Evolutionary conservation across 371 early-diverging fungal genomes (phyloP).

Genomic region (Mortierella sp.): DNA sequence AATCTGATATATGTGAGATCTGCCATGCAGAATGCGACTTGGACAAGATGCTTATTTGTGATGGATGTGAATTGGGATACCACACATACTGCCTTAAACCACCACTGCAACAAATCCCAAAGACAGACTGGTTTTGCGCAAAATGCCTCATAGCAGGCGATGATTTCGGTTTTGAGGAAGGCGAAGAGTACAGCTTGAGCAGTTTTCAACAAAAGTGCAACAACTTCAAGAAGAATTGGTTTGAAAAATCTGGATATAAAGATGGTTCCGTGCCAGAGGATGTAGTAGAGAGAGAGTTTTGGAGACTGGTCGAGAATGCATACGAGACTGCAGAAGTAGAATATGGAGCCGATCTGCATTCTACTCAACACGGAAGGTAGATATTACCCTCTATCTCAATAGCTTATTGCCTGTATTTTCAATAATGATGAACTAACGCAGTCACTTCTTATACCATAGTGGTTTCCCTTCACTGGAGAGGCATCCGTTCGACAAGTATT

Average conservation of each 20-base stretch:
- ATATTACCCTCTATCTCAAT: neutral
- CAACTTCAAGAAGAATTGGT: slow-evolving; percentile 85
- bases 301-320: slow-evolving; percentile 90
- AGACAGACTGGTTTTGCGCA: slow-evolving; percentile 89
- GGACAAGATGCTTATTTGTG: slow-evolving; percentile 85
- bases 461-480: slow-evolving; percentile 82
- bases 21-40: slow-evolving; percentile 70
- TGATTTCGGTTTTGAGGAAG: slow-evolving; percentile 95
- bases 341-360: slow-evolving; percentile 96
- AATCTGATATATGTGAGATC: slow-evolving; percentile 70
- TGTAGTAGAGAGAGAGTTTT: slow-evolving; percentile 92
- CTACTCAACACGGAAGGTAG: slow-evolving; percentile 90
- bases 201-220: slow-evolving; percentile 86
- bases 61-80: slow-evolving; percentile 87
- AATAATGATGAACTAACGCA: neutral
- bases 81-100: slow-evolving; percentile 88
- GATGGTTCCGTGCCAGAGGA: slow-evolving; percentile 75
- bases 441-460: slow-evolving; percentile 50
- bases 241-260: slow-evolving; percentile 57
- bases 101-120: slow-evolving; percentile 73
- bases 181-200: slow-evolving; percentile 80
- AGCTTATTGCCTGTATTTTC: neutral
- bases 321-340: slow-evolving; percentile 93
- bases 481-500: slow-evolving; percentile 70
- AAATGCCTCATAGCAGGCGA: slow-evolving; percentile 83